Evolutionary conservation across 2,329 filamentous ascomycete species (phyloP).

Genomic region (Furcasterigmium furcatum): DNA sequence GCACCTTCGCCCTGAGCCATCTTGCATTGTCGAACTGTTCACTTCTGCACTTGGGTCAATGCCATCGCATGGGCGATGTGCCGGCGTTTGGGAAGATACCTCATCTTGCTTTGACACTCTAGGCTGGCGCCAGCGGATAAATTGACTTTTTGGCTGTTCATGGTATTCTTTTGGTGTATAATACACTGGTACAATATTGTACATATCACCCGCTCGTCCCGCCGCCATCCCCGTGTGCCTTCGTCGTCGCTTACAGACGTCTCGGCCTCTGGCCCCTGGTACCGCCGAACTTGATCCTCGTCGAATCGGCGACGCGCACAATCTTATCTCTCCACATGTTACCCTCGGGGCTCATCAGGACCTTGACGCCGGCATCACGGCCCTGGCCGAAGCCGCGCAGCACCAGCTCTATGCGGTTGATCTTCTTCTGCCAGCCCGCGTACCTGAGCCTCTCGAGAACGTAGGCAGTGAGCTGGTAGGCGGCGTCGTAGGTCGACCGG

Average conservation of each 20-base stretch:
- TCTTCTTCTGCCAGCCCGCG: conserved; percentile 71
- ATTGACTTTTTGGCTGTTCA: conserved; percentile 1
- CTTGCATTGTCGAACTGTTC: neutral
- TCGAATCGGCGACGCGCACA: conserved; percentile 77
- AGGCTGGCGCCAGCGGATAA: neutral
- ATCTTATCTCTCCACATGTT: conserved; percentile 72
- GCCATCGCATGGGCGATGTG: conserved; percentile 6
- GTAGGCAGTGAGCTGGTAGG: conserved; percentile 84
- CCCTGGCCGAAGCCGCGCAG: conserved; percentile 84
- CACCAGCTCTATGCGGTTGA: conserved; percentile 74
- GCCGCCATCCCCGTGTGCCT: neutral
- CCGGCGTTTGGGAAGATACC: conserved; percentile 1
- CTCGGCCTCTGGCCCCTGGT: conserved; percentile 81
- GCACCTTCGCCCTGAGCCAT: conserved; percentile 29
- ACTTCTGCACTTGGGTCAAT: neutral
- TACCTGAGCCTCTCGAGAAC: conserved; percentile 83
- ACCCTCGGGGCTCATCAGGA: conserved; percentile 82
- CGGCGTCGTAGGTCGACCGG: conserved; percentile 83
- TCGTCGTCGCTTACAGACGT: conserved; percentile 52
- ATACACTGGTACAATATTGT: conserved; percentile 31
- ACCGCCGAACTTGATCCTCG: conserved; percentile 93
- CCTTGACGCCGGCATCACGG: conserved; percentile 86
- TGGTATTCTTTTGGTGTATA: conserved; percentile 18
- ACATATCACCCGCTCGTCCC: conserved; percentile 17
- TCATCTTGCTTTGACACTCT: neutral